Conservation (phyloP, 768 basidiomycete genomes). For the Clavaria fumosa region DNA sequence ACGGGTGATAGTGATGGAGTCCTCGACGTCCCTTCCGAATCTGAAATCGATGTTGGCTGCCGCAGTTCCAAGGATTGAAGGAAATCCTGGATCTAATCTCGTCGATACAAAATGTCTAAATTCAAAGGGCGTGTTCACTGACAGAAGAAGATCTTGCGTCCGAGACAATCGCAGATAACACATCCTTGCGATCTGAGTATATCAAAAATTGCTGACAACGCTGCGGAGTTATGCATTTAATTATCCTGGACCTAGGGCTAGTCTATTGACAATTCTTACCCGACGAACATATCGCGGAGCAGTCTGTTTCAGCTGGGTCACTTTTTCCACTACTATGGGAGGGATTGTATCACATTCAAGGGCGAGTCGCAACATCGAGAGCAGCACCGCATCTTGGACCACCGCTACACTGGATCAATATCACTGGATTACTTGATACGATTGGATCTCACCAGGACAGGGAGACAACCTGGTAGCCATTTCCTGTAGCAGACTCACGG, state of each 20-base stretch:
- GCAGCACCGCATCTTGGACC: conserved; percentile 57
- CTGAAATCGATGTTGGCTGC: conserved; percentile 9
- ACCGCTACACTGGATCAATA: conserved; percentile 29
- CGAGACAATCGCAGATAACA: conserved; percentile 31
- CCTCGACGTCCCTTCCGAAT: neutral
- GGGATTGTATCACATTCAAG: conserved; percentile 44
- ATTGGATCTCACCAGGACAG: conserved; percentile 26
- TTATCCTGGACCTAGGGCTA: neutral
- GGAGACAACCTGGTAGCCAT: conserved; percentile 25
- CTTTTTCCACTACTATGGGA: conserved; percentile 24
- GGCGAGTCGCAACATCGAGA: conserved; percentile 55
- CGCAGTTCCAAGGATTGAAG: conserved; percentile 31
- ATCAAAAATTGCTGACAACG: conserved; percentile 55
- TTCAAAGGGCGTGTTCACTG: conserved; percentile 13
- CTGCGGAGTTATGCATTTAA: conserved; percentile 22
- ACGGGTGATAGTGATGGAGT: conserved; percentile 7
- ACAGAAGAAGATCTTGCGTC: conserved; percentile 44
- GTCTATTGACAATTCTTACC: conserved; percentile 24
- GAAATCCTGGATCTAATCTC: conserved; percentile 61
- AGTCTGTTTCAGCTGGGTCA: conserved; percentile 27
- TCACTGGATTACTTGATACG: conserved; percentile 2
- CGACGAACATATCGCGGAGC: conserved; percentile 41
- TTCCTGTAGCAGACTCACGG: conserved; percentile 31
- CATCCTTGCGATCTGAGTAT: conserved; percentile 28
- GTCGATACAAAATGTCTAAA: conserved; percentile 1